phyloP scores from a whole-genome alignment of 139 green algal genomes.

The Eudorina sp. region DNA sequence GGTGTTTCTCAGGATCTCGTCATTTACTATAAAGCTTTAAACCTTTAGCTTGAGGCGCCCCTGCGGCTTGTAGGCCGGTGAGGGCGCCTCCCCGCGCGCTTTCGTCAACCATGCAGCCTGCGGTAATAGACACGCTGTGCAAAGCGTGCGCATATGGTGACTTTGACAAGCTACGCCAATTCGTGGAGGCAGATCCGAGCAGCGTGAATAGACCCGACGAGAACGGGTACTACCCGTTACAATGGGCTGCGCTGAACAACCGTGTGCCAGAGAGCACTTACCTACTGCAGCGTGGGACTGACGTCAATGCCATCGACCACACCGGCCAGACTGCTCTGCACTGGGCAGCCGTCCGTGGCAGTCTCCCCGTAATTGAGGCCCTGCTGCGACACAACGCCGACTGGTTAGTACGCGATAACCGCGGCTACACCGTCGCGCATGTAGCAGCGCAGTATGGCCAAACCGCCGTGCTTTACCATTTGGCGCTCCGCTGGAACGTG shows the following conservation, averaged over 20 bases:
- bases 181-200: constrained; percentile 67
- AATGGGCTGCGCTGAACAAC: constrained; percentile 98
- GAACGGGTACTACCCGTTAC: constrained; percentile 70
- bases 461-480: constrained; percentile 92
- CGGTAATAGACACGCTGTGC: constrained; percentile 21
- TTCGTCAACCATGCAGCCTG: constrained; percentile 7
- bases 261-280: constrained; percentile 77
- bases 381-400: constrained; percentile 78
- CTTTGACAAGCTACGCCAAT: constrained; percentile 77
- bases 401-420: constrained; percentile 67
- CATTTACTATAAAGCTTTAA: too few species aligned
- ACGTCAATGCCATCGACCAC: constrained; percentile 77
- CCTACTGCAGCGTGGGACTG: constrained; percentile 77
- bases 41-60: constrained; percentile 2
- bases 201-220: constrained; percentile 76
- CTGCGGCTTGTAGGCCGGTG: neutral
- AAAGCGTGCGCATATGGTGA: constrained; percentile 89
- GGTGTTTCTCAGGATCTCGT: too few species aligned
- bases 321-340: constrained; percentile 91
- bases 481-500: constrained; percentile 88
- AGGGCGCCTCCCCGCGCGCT: constrained; percentile 10
- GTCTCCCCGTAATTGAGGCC: constrained; percentile 80
- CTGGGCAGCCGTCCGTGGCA: constrained; percentile 87
- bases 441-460: constrained; percentile 97
- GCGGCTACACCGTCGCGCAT: constrained; percentile 88